A percentile compares a stretch with the other conserved stretches of the same genome.
phyloP scores from a whole-genome alignment of 768 basidiomycete genomes.

The Phaeolepiota aurea region DNA sequence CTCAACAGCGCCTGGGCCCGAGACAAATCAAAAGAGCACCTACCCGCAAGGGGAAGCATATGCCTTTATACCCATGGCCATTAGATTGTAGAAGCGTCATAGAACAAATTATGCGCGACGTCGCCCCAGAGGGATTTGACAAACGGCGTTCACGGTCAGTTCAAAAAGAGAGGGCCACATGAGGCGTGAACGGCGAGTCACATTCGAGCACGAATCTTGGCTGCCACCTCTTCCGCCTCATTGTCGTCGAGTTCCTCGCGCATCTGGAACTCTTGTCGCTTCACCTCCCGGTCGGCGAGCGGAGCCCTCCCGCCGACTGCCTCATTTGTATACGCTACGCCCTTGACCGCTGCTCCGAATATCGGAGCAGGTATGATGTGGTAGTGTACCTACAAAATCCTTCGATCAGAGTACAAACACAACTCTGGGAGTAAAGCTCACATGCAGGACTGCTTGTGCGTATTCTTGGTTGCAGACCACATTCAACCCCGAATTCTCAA shows the following conservation, averaged over 20 bases:
- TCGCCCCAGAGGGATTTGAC: too few relatives aligned
- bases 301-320: conserved; percentile 12
- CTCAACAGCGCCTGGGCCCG: too few relatives aligned
- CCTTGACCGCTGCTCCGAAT: conserved; percentile 17
- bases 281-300: conserved; percentile 45
- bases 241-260: conserved; percentile 55
- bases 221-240: conserved; percentile 36
- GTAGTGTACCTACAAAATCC: conserved; percentile 51
- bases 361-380: conserved; percentile 69
- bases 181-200: too few relatives aligned
- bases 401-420: not conserved
- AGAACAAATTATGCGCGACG: too few relatives aligned
- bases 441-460: conserved; percentile 74
- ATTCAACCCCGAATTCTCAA: conserved; percentile 62
- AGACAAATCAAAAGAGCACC: too few relatives aligned
- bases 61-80: too few relatives aligned
- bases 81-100: too few relatives aligned
- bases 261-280: conserved; percentile 48
- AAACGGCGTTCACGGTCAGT: too few relatives aligned
- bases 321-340: conserved; percentile 6
- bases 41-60: too few relatives aligned
- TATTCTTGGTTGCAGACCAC: conserved; percentile 80
- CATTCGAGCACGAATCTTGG: conserved; percentile 36
- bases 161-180: not conserved
- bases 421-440: conserved; percentile 18